A percentile compares a stretch with the other conserved stretches of the same genome.
Evolutionary conservation across 805 yeast genomes (phyloP).

Genomic region (Kazachstania psychrophila): DNA sequence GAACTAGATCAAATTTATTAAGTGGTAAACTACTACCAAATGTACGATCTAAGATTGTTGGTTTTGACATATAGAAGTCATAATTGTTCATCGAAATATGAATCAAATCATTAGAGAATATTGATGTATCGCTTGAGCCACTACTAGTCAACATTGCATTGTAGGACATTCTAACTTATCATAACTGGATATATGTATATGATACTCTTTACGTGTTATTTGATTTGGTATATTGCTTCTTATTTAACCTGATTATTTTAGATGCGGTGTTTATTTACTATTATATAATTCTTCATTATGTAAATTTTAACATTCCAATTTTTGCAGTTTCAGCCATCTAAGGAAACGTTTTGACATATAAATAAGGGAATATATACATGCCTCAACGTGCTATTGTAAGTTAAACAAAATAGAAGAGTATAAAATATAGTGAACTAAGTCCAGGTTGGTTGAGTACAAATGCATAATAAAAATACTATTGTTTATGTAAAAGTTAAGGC

Average conservation of each 20-base stretch:
- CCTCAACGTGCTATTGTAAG: no score
- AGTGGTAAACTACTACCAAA: constrained; percentile 29
- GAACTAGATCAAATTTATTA: constrained; percentile 42
- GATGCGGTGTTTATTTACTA: not conserved
- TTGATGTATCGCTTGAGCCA: constrained; percentile 1
- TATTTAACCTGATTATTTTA: no score
- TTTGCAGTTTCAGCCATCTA: no score
- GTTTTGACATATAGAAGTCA: constrained; percentile 56
- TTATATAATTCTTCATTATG: no score
- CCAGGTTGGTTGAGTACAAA: no score
- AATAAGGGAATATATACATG: no score
- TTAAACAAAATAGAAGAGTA: no score
- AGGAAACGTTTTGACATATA: no score
- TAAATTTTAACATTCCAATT: no score
- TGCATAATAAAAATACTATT: constrained; percentile 27
- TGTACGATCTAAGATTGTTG: constrained; percentile 45
- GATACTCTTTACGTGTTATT: not conserved
- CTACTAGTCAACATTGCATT: not conserved
- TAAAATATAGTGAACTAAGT: no score
- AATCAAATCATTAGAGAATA: constrained; percentile 15
- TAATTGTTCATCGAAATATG: constrained; percentile 51
- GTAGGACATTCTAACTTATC: not conserved
- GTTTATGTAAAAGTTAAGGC: constrained; percentile 39
- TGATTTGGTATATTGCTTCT: not conserved
- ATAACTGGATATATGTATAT: not conserved